A percentile compares a stretch with the other conserved stretches of the same genome.
Evolutionary conservation across 2,329 filamentous ascomycete genomes (phyloP).

Genomic region (Incumbomyces lentus): DNA sequence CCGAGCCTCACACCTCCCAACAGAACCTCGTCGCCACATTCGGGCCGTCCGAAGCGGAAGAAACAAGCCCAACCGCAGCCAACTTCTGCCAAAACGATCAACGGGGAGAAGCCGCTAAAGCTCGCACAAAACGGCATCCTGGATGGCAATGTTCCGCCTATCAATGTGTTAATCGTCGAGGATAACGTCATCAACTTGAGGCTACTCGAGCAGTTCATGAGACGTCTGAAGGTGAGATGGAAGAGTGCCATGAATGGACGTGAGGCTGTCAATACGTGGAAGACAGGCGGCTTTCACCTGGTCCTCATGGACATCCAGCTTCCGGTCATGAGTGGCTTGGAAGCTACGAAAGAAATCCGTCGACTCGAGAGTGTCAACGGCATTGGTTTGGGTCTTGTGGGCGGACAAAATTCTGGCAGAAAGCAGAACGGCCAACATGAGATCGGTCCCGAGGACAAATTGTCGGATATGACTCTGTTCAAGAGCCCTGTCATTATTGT

Average conservation of each 20-base stretch:
- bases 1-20: conserved; percentile 38
- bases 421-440: conserved; percentile 11
- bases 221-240: conserved; percentile 89
- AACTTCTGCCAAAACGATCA: conserved; percentile 22
- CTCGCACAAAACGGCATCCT: conserved; percentile 52
- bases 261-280: conserved; percentile 90
- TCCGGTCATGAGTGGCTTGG: conserved; percentile 89
- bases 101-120: conserved; percentile 22
- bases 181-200: conserved; percentile 97
- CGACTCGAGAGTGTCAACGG: conserved; percentile 80
- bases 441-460: conserved; percentile 44
- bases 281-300: conserved; percentile 81
- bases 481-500: conserved; percentile 98
- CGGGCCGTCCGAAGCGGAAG: conserved; percentile 40
- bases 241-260: conserved; percentile 93
- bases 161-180: conserved; percentile 95
- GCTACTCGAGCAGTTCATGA: conserved; percentile 89
- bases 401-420: conserved; percentile 15
- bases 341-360: conserved; percentile 90
- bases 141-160: conserved; percentile 78
- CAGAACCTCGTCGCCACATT: conserved; percentile 40
- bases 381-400: conserved; percentile 85
- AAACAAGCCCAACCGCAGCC: conserved; percentile 31
- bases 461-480: conserved; percentile 63
- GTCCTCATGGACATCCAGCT: conserved; percentile 98